A percentile compares a stretch with the other conserved stretches of the same genome.
Evolutionary conservation across 768 basidiomycete species (phyloP).

Genomic region (Podaxis pistillaris): DNA sequence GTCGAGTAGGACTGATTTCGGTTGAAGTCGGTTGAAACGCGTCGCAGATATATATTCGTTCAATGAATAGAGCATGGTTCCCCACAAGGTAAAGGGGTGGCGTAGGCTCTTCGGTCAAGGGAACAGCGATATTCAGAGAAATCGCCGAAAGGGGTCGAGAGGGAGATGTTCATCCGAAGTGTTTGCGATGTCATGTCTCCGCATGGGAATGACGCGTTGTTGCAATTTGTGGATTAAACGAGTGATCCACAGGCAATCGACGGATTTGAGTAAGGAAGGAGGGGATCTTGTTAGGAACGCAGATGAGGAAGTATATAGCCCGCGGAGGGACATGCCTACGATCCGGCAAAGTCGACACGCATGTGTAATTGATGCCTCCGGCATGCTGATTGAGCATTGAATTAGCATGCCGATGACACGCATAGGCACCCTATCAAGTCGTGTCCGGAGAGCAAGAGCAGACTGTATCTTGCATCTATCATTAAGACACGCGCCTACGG

Average conservation of each 20-base stretch:
- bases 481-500: background rate
- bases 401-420: background rate
- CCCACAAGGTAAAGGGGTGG: conserved; percentile 26
- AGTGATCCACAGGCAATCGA: background rate
- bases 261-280: background rate
- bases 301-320: background rate
- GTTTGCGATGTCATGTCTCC: conserved; percentile 26
- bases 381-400: background rate
- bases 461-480: background rate
- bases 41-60: conserved; percentile 24
- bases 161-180: conserved; percentile 33
- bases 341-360: background rate
- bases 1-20: conserved; percentile 3
- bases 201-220: conserved; percentile 11
- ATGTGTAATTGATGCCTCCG: background rate
- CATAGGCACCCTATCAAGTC: background rate
- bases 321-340: background rate
- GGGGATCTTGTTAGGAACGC: background rate
- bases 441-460: background rate
- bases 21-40: conserved; percentile 17
- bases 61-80: conserved; percentile 18
- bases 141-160: conserved; percentile 33
- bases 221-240: background rate
- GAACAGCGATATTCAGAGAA: conserved; percentile 32
- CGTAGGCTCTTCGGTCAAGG: conserved; percentile 27